These are phyloP conservation scores for Cladosporium sp. DNA, from an alignment of 2,329 filamentous ascomycete genomes.

Conservation along the genomic window DNA sequence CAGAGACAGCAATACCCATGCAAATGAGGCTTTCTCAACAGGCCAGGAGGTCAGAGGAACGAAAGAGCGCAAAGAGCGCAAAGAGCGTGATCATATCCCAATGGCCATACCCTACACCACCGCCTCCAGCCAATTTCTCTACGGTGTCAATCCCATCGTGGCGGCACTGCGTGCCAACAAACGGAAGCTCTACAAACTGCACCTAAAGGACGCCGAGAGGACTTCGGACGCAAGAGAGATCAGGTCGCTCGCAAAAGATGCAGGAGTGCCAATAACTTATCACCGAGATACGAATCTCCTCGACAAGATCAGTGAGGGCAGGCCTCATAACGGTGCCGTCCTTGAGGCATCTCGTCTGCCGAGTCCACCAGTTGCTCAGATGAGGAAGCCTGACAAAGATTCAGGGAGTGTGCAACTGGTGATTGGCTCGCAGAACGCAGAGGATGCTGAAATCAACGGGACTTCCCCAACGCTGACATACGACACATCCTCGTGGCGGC, in stretches of 20 bases:
- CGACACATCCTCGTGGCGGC: slow-evolving; percentile 40
- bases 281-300: slow-evolving; percentile 51
- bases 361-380: slow-evolving; percentile 35
- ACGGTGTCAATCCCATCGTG: slow-evolving; percentile 73
- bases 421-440: slow-evolving; percentile 57
- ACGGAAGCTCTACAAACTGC: slow-evolving; percentile 71
- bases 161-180: slow-evolving; percentile 65
- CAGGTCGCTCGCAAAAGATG: slow-evolving; percentile 19
- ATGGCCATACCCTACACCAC: slow-evolving; percentile 63
- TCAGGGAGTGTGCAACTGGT: slow-evolving; percentile 51
- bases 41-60: not conserved
- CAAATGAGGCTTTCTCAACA: not conserved
- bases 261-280: slow-evolving; percentile 50
- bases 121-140: slow-evolving; percentile 85
- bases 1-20: not conserved
- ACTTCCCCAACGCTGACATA: slow-evolving; percentile 47
- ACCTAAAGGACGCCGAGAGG: slow-evolving; percentile 1
- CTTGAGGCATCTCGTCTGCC: slow-evolving; percentile 83
- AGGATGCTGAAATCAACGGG: slow-evolving; percentile 71
- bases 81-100: slow-evolving; percentile 27
- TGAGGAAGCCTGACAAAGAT: slow-evolving; percentile 27
- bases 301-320: slow-evolving; percentile 73
- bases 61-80: not conserved
- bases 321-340: slow-evolving; percentile 85
- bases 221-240: not conserved